Percentiles rank a stretch among this genome's conserved stretches.
Evolutionary conservation across 768 basidiomycete species (phyloP).

Genomic region (Leucocoprinus leucothites): DNA sequence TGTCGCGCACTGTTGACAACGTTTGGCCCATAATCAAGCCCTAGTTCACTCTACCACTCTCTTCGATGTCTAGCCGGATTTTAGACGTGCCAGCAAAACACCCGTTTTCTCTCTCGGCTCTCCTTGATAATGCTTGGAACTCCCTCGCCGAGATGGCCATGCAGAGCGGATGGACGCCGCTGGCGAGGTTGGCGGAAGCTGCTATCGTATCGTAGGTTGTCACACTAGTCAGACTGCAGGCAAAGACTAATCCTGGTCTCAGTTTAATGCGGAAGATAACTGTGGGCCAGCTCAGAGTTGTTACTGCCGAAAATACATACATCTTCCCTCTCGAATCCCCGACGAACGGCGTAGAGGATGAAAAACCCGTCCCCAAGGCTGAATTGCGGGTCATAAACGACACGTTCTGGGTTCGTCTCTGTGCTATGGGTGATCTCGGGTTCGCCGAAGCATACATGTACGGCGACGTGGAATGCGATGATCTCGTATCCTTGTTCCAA

Average conservation of each 20-base stretch:
- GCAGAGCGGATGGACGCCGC: slow-evolving; percentile 39
- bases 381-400: slow-evolving; percentile 48
- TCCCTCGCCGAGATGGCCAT: slow-evolving; percentile 37
- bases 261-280: slow-evolving; percentile 45
- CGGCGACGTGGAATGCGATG: slow-evolving; percentile 67
- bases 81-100: slow-evolving; percentile 41
- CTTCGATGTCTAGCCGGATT: slow-evolving; percentile 27
- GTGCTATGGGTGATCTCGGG: slow-evolving; percentile 63
- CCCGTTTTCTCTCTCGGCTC: slow-evolving; percentile 37
- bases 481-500: slow-evolving; percentile 62
- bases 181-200: slow-evolving; percentile 38
- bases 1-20: not conserved
- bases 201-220: slow-evolving; percentile 43
- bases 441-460: slow-evolving; percentile 81
- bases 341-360: slow-evolving; percentile 15
- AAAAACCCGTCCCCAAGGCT: slow-evolving; percentile 28
- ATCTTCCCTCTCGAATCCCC: slow-evolving; percentile 31
- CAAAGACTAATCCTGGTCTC: slow-evolving; percentile 1
- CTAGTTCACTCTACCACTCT: not conserved
- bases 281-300: slow-evolving; percentile 44
- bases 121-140: slow-evolving; percentile 43
- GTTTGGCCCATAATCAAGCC: too few species aligned
- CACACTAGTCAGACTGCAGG: slow-evolving; percentile 1
- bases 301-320: slow-evolving; percentile 43
- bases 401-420: slow-evolving; percentile 57